Base-by-base conservation (phyloP, 768 basidiomycete genomes). In the Suillus paluster region DNA sequence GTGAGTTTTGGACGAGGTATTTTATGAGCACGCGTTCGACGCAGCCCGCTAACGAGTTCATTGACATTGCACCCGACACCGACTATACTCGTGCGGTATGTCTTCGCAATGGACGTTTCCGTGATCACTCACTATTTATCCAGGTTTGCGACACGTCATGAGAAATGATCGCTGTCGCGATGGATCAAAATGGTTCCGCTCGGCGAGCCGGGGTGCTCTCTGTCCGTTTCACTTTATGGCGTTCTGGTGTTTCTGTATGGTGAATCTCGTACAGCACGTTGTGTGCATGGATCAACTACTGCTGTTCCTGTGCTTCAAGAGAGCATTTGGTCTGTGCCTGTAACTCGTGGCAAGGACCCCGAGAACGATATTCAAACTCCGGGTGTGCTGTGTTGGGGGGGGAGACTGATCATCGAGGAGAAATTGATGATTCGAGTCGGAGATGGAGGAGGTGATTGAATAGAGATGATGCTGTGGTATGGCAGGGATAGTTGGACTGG, bases 341-440 rank as follows among this genome's bases (percentile, higher is more conserved):
- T 23, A 17, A 42, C 63, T 72, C 73, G 34, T 68, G 49, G 63
- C 33, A 8, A 34, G 64, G 74, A 74, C 73, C 73, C 74, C 73
- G 11, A 48, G 46, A 57, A 64, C 64, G 60, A 41, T 30, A 74
- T 74, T 73, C 65, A 70, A 73, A 74, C 71, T 73, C 73, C 71
- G 71, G 15, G 57, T 4, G 14, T 53, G 66, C 67, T 66, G 61
- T 50, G 49, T 49, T 49, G 9, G 9, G 38, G 50, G 23, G 19
- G 49, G n/a, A 49, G 46, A 39, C 38, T 39, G 45, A 52, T 42
- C 57, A 54, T 50, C n/a, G 64, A 58, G 10, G 53, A 30, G 36
- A 41, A 39, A 34, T 6, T 21, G 10, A 38, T 39, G 58, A 48
- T 55, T 55, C 14, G 3, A 36, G 9, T 38, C 53, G 38, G 57